Evolutionary conservation across 164 flowering plant species (phyloP).

Genomic region (Kingdonia uniflora): DNA sequence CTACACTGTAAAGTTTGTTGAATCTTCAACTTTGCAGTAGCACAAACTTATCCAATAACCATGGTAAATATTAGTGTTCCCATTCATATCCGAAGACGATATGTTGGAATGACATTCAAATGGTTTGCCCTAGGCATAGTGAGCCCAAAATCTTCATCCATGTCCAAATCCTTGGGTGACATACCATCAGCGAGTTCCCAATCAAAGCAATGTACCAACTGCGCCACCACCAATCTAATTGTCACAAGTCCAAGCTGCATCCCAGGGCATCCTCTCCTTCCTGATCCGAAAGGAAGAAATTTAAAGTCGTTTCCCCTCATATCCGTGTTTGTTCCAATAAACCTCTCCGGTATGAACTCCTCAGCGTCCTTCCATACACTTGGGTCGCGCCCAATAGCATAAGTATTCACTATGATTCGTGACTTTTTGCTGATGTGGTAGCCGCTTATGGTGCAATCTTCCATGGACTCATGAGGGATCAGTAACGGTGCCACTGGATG

Average conservation of each 20-base stretch:
- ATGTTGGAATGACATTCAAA: constrained; percentile 7
- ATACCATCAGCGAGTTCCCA: constrained; percentile 12
- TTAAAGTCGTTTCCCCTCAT: constrained; percentile 9
- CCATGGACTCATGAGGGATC: constrained; percentile 18
- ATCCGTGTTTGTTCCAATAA: constrained; percentile 3
- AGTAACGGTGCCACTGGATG: constrained; percentile 23
- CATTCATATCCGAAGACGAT: constrained; percentile 6
- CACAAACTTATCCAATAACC: too few relatives aligned
- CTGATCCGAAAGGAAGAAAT: constrained; percentile 15
- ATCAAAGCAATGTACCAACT: constrained; percentile 16
- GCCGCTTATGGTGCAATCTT: constrained; percentile 14
- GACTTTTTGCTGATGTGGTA: constrained; percentile 17
- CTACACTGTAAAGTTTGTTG: too few relatives aligned
- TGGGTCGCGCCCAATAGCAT: constrained; percentile 21
- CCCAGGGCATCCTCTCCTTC: constrained; percentile 15
- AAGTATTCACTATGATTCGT: constrained; percentile 15
- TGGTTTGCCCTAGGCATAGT: constrained; percentile 10
- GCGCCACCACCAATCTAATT: constrained; percentile 9
- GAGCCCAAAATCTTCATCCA: constrained; percentile 11
- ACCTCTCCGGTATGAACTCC: constrained; percentile 15
- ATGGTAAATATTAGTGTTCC: too few relatives aligned
- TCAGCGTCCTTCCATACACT: constrained; percentile 15
- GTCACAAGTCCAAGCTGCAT: constrained; percentile 4
- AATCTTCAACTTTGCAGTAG: too few relatives aligned
- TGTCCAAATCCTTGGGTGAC: constrained; percentile 10